A percentile compares a stretch with the other conserved stretches of the same genome.
Evolutionary conservation across 129 eudicot genomes (phyloP).

Genomic region (Tanacetum coccineum): DNA sequence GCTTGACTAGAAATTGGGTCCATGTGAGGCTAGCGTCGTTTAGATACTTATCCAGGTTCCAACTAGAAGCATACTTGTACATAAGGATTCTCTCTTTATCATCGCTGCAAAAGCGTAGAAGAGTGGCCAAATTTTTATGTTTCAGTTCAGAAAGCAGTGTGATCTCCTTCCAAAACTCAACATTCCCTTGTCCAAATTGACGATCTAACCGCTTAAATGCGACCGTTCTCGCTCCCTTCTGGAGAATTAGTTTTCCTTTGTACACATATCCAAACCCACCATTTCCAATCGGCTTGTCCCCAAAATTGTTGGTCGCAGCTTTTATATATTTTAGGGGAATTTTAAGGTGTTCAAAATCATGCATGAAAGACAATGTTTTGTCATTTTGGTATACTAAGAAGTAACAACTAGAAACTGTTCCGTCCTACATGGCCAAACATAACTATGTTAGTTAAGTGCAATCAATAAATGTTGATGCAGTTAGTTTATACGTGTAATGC

Average conservation of each 20-base stretch:
- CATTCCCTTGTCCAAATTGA: constrained; percentile 17
- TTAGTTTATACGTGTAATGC: too few species aligned
- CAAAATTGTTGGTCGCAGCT: constrained; percentile 15
- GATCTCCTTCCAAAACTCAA: constrained; percentile 27
- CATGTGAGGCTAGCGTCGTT: too few species aligned
- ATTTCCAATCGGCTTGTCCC: constrained; percentile 4
- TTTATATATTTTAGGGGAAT: constrained; percentile 5
- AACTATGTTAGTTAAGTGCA: too few species aligned
- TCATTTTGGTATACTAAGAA: background rate
- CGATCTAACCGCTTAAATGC: constrained; percentile 19
- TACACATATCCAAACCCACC: constrained; percentile 25
- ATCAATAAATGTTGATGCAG: too few species aligned
- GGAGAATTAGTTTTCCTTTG: constrained; percentile 14
- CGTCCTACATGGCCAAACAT: constrained; percentile 3
- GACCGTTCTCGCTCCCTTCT: background rate
- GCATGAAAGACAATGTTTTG: constrained; percentile 14
- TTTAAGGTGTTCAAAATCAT: constrained; percentile 14
- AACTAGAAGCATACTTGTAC: background rate
- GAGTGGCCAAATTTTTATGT: constrained; percentile 14
- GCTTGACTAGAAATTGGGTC: too few species aligned
- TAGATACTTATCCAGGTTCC: too few species aligned
- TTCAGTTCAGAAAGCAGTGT: constrained; percentile 1
- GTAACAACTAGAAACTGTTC: background rate
- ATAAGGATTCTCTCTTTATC: constrained; percentile 21
- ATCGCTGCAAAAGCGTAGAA: constrained; percentile 15